Evolutionary conservation across 306 rosid genomes (phyloP).

Genomic region (Begonia loranthoides): DNA sequence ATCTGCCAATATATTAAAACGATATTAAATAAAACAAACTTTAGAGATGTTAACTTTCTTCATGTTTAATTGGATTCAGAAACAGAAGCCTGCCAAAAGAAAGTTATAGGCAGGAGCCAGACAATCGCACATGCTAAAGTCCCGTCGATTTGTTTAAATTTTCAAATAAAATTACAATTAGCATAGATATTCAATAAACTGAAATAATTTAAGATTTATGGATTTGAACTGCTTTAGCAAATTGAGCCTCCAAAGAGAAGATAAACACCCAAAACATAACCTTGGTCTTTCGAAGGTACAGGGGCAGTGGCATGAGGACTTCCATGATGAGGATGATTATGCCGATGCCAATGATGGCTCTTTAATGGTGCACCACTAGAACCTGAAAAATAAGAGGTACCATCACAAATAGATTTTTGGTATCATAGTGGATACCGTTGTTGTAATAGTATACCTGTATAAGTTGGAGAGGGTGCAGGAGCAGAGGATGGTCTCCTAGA

Average conservation of each 20-base stretch:
- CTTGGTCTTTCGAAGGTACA: conserved; percentile 52
- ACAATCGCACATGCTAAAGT: no score
- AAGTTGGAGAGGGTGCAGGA: conserved; percentile 45
- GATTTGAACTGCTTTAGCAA: background rate
- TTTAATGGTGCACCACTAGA: conserved; percentile 20
- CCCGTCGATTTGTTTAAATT: no score
- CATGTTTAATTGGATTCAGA: no score
- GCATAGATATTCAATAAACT: no score
- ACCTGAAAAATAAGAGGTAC: conserved; percentile 31
- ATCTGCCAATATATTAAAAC: conserved; percentile 29
- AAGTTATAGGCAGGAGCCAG: no score
- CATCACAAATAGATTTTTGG: conserved; percentile 10
- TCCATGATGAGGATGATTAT: conserved; percentile 23
- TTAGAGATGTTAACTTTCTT: background rate
- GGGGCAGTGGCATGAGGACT: conserved; percentile 40
- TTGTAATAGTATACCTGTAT: conserved; percentile 26
- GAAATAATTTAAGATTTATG: no score
- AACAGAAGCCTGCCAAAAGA: no score
- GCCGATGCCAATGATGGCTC: conserved; percentile 23
- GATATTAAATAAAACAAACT: conserved; percentile 14
- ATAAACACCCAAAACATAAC: conserved; percentile 21
- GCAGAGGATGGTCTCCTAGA: conserved; percentile 25
- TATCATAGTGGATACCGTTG: background rate
- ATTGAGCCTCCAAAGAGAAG: conserved; percentile 3
- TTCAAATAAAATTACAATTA: no score